Conservation (phyloP, 495 filamentous ascomycete genomes). For the Daldinia loculata region DNA sequence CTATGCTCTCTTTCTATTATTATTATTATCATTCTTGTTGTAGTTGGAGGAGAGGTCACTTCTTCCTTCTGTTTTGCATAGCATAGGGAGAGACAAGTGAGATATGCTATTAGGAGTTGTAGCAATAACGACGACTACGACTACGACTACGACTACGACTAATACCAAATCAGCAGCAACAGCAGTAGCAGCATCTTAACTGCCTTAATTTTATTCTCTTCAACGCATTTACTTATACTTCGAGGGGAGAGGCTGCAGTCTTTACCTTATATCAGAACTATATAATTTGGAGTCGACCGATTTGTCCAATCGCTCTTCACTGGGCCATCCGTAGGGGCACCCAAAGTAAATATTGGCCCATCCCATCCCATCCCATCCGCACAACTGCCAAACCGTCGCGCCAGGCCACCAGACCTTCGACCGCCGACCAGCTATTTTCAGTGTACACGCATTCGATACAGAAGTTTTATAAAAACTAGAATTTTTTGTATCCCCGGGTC, state of each 20-base stretch:
- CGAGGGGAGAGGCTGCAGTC: conserved; percentile 4
- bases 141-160: conserved; percentile 8
- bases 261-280: conserved; percentile 13
- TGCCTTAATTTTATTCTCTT: conserved; percentile 9
- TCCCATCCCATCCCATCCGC: conserved; percentile 19
- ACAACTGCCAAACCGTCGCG: conserved; percentile 37
- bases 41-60: conserved; percentile 12
- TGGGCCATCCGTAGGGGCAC: conserved; percentile 13
- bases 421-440: conserved; percentile 29
- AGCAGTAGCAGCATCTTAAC: background rate
- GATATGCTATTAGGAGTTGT: conserved; percentile 26
- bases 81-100: conserved; percentile 9
- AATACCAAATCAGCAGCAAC: conserved; percentile 1
- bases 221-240: background rate
- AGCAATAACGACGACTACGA: conserved; percentile 19
- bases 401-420: conserved; percentile 40
- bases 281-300: conserved; percentile 18
- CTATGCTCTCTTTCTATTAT: conserved; percentile 20
- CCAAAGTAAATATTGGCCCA: conserved; percentile 36
- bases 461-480: conserved; percentile 32
- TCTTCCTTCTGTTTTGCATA: conserved; percentile 15
- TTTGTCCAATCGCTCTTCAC: conserved; percentile 21
- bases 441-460: conserved; percentile 26
- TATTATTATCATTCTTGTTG: conserved; percentile 13
- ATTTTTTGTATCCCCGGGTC: conserved; percentile 44